These are phyloP conservation scores for Fistulifera pelliculosa DNA, from an alignment of 108 stramenopile species.

Conservation along the genomic window DNA sequence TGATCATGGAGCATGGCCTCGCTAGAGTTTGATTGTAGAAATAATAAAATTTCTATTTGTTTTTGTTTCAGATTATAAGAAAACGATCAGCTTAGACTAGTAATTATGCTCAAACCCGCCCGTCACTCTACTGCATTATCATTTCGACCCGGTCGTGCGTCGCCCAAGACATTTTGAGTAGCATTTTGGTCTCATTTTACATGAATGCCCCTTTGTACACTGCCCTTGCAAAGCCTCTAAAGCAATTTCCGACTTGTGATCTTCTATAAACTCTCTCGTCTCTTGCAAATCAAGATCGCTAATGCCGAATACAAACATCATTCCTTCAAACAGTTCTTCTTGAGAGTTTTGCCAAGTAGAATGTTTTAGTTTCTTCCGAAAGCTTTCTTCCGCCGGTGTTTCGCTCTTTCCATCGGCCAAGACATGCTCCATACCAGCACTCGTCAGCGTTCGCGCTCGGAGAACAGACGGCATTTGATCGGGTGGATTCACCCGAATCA, in stretches of 20 bases:
- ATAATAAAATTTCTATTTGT: neutral
- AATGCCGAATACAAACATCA: conserved; percentile 29
- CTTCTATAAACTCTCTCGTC: conserved; percentile 25
- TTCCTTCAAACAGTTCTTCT: conserved; percentile 26
- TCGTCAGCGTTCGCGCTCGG: conserved; percentile 69
- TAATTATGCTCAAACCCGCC: too few relatives aligned
- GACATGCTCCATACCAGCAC: conserved; percentile 72
- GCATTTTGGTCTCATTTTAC: conserved; percentile 24
- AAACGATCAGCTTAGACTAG: neutral
- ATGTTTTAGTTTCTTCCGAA: neutral
- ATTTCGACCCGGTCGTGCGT: neutral
- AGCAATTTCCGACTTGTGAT: conserved; percentile 41
- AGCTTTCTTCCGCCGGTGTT: conserved; percentile 2
- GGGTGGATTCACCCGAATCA: neutral
- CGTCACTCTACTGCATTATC: too few relatives aligned
- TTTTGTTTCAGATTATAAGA: neutral
- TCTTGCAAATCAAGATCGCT: conserved; percentile 9
- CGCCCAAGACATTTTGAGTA: conserved; percentile 1
- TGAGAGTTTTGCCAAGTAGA: conserved; percentile 15
- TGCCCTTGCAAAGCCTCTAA: conserved; percentile 49
- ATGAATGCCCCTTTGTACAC: conserved; percentile 57
- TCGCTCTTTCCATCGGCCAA: conserved; percentile 3
- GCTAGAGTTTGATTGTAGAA: conserved; percentile 1
- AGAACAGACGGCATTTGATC: conserved; percentile 29
- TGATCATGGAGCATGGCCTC: conserved; percentile 81